These are phyloP conservation scores for Stenocarpella maydis DNA, from an alignment of 2,329 filamentous ascomycete species.

Conservation along the genomic window DNA sequence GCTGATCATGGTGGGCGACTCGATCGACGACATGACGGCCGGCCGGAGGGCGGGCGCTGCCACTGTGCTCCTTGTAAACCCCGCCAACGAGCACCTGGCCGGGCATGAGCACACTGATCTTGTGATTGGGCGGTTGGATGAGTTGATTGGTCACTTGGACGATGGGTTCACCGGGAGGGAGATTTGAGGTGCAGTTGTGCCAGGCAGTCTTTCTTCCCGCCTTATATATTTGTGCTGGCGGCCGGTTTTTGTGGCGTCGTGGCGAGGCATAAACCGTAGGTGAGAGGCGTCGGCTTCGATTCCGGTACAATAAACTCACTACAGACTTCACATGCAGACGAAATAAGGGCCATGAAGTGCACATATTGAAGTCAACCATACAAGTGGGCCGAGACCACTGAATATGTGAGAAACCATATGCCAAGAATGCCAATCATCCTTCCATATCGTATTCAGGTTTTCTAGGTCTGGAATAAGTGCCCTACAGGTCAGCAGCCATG, in stretches of 20 bases:
- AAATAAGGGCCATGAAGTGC: too few relatives aligned
- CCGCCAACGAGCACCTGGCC: slow-evolving; percentile 76
- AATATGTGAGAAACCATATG: not conserved
- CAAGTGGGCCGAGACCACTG: not conserved
- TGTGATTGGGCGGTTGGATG: slow-evolving; percentile 75
- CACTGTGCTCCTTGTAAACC: slow-evolving; percentile 87
- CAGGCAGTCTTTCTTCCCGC: too few relatives aligned
- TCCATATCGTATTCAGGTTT: slow-evolving; percentile 21
- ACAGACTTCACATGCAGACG: not conserved
- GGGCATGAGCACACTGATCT: slow-evolving; percentile 81
- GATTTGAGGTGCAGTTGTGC: slow-evolving; percentile 28
- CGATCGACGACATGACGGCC: slow-evolving; percentile 91
- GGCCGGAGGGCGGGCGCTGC: slow-evolving; percentile 84
- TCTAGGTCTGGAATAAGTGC: slow-evolving; percentile 4
- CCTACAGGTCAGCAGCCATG: slow-evolving; percentile 1
- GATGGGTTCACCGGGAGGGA: slow-evolving; percentile 71
- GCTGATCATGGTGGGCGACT: slow-evolving; percentile 77
- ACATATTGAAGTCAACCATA: not conserved
- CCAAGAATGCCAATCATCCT: slow-evolving; percentile 9
- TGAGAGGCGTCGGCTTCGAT: not conserved
- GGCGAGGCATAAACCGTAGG: not conserved
- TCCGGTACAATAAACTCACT: not conserved
- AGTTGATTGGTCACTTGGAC: slow-evolving; percentile 79
- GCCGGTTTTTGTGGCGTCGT: not conserved
- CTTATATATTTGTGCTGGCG: not conserved